Percentiles rank a stretch among this genome's conserved stretches.
phyloP scores from a whole-genome alignment of 1,139 yeast species.

The Lodderomyces jiufengensis region DNA sequence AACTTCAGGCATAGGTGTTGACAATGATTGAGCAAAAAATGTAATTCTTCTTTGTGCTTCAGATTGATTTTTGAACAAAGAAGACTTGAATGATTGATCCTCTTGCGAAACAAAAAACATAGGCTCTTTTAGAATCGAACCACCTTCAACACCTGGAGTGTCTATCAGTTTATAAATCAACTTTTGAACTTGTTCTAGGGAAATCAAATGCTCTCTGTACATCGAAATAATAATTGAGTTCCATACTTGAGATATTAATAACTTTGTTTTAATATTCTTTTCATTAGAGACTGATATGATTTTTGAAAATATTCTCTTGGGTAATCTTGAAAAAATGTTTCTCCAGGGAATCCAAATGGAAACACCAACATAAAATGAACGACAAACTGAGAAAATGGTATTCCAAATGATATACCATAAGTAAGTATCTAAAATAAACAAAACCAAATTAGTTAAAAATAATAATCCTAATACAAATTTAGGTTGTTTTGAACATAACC shows the following conservation, averaged over 20 bases:
- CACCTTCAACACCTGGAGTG: slow-evolving; percentile 23
- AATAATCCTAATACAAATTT: slow-evolving; percentile 35
- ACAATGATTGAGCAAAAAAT: slow-evolving; percentile 52
- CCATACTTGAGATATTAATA: slow-evolving; percentile 48
- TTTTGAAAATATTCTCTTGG: slow-evolving; percentile 48
- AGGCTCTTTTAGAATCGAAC: slow-evolving; percentile 38
- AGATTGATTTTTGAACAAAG: slow-evolving; percentile 32
- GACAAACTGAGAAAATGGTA: slow-evolving; percentile 45
- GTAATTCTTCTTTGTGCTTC: slow-evolving; percentile 52
- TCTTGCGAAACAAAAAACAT: slow-evolving; percentile 49
- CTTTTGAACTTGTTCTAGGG: slow-evolving; percentile 48
- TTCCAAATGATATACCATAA: slow-evolving; percentile 57
- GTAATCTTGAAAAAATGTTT: slow-evolving; percentile 48
- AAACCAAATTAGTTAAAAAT: slow-evolving; percentile 39
- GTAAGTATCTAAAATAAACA: slow-evolving; percentile 53
- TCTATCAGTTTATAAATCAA: slow-evolving; percentile 40
- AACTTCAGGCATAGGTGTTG: slow-evolving; percentile 51
- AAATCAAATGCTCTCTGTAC: slow-evolving; percentile 54
- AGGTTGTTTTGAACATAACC: slow-evolving; percentile 40
- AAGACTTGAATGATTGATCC: slow-evolving; percentile 38
- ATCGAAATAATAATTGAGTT: slow-evolving; percentile 51
- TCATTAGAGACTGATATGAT: slow-evolving; percentile 33
- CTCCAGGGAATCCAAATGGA: slow-evolving; percentile 61
- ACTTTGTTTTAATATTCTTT: slow-evolving; percentile 27
- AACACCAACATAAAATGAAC: slow-evolving; percentile 48